A percentile compares a stretch with the other conserved stretches of the same genome.
These are phyloP conservation scores for Vitis cinerea DNA, from an alignment of 164 flowering plant species.

Conservation along the genomic window DNA sequence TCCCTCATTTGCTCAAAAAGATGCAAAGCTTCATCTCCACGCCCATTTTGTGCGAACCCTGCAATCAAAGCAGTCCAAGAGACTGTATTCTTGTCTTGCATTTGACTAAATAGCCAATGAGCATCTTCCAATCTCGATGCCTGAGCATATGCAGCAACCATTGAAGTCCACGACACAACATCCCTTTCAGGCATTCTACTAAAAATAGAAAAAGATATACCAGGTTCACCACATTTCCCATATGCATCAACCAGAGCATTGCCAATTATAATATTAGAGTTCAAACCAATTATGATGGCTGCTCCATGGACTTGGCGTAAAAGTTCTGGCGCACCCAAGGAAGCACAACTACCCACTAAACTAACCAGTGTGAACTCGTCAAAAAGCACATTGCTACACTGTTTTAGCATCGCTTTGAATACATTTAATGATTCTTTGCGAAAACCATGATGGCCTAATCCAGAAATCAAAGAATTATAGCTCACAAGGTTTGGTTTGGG, in stretches of 20 bases:
- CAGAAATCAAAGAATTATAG: conserved; percentile 55
- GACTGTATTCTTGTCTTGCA: conserved; percentile 48
- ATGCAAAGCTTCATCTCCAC: conserved; percentile 41
- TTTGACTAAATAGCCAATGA: conserved; percentile 32
- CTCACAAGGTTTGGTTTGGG: conserved; percentile 49
- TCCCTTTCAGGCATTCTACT: conserved; percentile 45
- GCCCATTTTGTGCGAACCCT: conserved; percentile 48
- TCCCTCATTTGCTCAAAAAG: conserved; percentile 45
- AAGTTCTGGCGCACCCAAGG: conserved; percentile 28
- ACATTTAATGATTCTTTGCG: conserved; percentile 32
- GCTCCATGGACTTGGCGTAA: conserved; percentile 56
- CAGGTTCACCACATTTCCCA: conserved; percentile 53
- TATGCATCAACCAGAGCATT: conserved; percentile 69
- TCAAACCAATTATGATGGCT: conserved; percentile 38
- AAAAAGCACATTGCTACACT: conserved; percentile 14
- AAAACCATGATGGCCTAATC: conserved; percentile 43
- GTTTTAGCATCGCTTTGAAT: conserved; percentile 33
- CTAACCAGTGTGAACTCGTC: conserved; percentile 58
- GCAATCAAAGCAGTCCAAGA: conserved; percentile 64
- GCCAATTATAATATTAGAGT: conserved; percentile 37
- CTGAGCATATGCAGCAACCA: conserved; percentile 44
- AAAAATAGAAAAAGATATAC: conserved; percentile 31
- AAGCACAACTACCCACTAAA: conserved; percentile 44
- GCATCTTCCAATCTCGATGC: conserved; percentile 50
- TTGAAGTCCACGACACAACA: conserved; percentile 69